Evolutionary conservation across 768 basidiomycete species (phyloP).

Genomic region (Rhodotorula paludigena): DNA sequence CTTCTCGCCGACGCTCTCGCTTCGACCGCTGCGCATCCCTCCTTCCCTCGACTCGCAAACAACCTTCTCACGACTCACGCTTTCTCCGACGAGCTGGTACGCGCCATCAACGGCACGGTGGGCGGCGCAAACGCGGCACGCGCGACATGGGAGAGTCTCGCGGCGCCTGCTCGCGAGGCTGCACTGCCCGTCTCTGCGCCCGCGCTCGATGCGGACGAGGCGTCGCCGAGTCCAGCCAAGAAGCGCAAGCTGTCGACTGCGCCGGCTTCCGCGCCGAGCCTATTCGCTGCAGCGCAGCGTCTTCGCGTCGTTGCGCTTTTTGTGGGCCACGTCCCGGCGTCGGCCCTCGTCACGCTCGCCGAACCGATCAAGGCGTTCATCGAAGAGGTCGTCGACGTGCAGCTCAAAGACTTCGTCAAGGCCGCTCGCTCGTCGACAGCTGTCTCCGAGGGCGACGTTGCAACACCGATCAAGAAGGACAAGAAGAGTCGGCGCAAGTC

Average conservation of each 20-base stretch:
- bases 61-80: slow-evolving; percentile 19
- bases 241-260: slow-evolving; percentile 19
- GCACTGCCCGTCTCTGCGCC: background rate
- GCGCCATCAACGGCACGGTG: slow-evolving; percentile 2
- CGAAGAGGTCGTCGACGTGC: slow-evolving; percentile 10
- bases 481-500: slow-evolving; percentile 3
- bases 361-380: slow-evolving; percentile 1
- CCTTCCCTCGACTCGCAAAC: background rate
- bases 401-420: slow-evolving; percentile 12
- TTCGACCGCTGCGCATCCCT: background rate
- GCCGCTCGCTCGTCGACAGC: background rate
- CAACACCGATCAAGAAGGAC: slow-evolving; percentile 4
- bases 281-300: background rate
- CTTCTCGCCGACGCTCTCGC: slow-evolving; percentile 30
- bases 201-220: background rate
- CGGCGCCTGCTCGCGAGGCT: background rate
- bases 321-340: background rate
- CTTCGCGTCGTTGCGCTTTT: slow-evolving; percentile 11
- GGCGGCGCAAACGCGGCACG: background rate
- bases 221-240: slow-evolving; percentile 20
- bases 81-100: background rate
- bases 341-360: slow-evolving; percentile 1
- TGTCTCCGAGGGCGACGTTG: background rate
- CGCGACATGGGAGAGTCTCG: slow-evolving; percentile 10
- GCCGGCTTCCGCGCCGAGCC: accelerated